Evolutionary conservation across 345 rosid genomes (phyloP), one percentile per base, ranked within the genome.

Genomic region (Excoecaria agallocha): DNA sequence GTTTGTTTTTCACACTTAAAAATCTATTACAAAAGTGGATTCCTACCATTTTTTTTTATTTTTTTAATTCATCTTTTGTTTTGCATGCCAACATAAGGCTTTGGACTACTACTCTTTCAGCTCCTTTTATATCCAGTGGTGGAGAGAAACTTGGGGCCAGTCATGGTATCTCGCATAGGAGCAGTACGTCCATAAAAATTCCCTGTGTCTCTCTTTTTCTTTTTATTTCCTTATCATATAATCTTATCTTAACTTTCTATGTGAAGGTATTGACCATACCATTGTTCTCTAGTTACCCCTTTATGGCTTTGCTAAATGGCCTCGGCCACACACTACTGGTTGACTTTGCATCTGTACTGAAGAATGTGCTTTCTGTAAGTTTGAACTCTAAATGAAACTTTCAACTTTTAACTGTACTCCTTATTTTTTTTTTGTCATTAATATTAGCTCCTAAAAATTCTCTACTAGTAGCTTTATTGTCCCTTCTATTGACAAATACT

Each of bases 51-150:
- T n/a, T n/a, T 25, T 19, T 48, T 45, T 16, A 12, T 16, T 11
- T 19, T 25, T 19, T 30, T 20, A 19, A 15, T 58, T 56, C 24
- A 22, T 30, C 1, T 22, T 39, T 46, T 66, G 20, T 58, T 22
- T 56, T 52, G 25, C 48, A 19, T 43, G 54, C 67, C 41, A 71
- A 66, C 46, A 54, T 43, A 41, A 86, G 89, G 87, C 51, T 67
- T 82, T 74, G 87, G 88, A 69, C 74, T 87, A 58, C 77, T 87
- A 22, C 72, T 87, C 70, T 87, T 87, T 79, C 88, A 87, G 75
- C 79, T 87, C 35, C 70, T 74, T 70, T 38, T 87, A 8, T 87
- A 87, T 72, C 87, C 90, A 43, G 46, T 65, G 41, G 75, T 78
- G 65, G 90, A 83, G 79, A 82, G 77, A 74, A 71, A 61, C 62